Evolutionary conservation across 73 alveolate genomes (phyloP).

Genomic region (Paramecium bursaria): DNA sequence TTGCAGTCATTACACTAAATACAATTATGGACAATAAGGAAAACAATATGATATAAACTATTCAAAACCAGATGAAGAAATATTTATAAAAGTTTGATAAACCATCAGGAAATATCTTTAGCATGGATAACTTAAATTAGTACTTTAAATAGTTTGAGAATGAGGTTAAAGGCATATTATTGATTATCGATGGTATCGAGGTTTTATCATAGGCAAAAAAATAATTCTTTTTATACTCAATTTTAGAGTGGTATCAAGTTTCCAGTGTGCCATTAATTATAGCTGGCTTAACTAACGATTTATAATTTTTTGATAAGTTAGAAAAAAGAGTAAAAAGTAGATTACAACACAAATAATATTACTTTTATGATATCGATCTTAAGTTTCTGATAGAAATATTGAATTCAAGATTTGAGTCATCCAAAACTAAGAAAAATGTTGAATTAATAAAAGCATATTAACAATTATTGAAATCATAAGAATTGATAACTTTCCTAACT

Average conservation of each 20-base stretch:
- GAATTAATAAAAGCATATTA: neutral
- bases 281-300: conserved; percentile 29
- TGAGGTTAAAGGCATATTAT: neutral
- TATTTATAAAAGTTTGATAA: neutral
- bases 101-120: neutral
- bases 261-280: conserved; percentile 4
- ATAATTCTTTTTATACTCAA: conserved; percentile 41
- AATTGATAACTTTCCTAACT: neutral
- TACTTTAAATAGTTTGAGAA: conserved; percentile 10
- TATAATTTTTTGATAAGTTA: conserved; percentile 33
- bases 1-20: no score
- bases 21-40: neutral
- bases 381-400: neutral
- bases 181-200: conserved; percentile 7
- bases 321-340: conserved; percentile 59
- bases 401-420: conserved; percentile 4
- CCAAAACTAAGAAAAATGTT: neutral
- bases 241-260: conserved; percentile 16
- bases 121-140: neutral
- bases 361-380: conserved; percentile 13
- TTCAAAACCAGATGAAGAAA: neutral
- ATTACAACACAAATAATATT: neutral
- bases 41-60: neutral
- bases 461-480: neutral
- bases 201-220: conserved; percentile 12